Base-by-base conservation (phyloP, 805 yeast species). In the Candida coleopterorum region DNA sequence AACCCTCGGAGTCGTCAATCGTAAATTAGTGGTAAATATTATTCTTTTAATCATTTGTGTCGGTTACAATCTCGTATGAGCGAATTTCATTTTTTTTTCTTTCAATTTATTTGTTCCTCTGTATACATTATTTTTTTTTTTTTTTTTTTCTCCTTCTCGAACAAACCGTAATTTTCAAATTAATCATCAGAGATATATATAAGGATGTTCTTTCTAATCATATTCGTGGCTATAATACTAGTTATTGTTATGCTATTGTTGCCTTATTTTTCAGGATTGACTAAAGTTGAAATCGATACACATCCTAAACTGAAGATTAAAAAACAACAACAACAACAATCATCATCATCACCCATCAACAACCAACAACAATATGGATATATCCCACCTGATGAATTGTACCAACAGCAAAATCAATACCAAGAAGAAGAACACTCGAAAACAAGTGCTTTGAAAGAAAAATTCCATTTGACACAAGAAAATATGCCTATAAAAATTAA, bases 231-330 rank as follows among this genome's bases (percentile, higher is more conserved):
- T n/a, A 43, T 68, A 5, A 49, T 72, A 12, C 56, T 74, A 8
- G 54, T 73, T 9, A 58, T 60, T 0, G 48, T 71, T 16, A 50
- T 73, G 2, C 34, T 70, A 9, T 47, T 62, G 9, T 63, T 77
- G 24, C 84, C 84, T 5, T 55, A 68, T 34, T 43, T 70, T 10
- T 67, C 76, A 4, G 79, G 79, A 3, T 51, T 77, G 33, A 74
- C 78, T 3, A 55, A 61, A 3, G 60, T 67, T 44, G 62, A 65
- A 34, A 45, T 65, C 9, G 55, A 59, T 12, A 51, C 50, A 32
- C 47, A 35, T 24, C 50, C 48, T 34, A 45, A 36, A 21, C 15
- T 38, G 2, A 32, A 38, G 34, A 15, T 34, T 25, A 35, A 38
- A 27, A 17, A 16, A 22, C 30, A 28, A 31, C 30, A 34, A 9